Evolutionary conservation across 192 early-diverging fungal species (phyloP), one percentile per base, ranked within the genome.

Genomic region (Coemansia nantahalensis): DNA sequence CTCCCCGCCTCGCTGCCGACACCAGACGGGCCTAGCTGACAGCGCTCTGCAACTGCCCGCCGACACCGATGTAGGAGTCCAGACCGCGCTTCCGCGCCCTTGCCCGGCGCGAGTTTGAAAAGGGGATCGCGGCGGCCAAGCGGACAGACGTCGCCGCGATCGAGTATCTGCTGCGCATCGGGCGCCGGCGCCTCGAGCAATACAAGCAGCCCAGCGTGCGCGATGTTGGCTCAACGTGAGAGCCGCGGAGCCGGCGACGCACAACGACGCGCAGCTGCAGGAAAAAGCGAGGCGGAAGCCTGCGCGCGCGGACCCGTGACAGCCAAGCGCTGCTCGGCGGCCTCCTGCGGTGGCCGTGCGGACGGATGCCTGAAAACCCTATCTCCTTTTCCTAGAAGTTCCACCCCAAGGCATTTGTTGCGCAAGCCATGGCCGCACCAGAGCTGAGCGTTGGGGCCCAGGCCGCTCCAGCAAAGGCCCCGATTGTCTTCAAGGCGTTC

Each of bases 131-230:
- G 24, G 41, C 55, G 24, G 46, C 85, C 9, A 74, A 68, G 21
- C 80, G 77, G 51, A 65, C 70, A 4, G 86, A 88, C 44, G 84
- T 86, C 61, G 55, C 79, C 12, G 82, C 86, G 3, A 86, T 86
- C 21, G 86, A 88, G 58, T 83, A 86, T 39, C 68, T 88, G 52
- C 65, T 88, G 39, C 70, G 86, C 23, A 72, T 73, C 24, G 86
- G 86, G 9, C 78, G 79, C 22, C 69, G 81, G 18, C 82, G 85
- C 45, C 59, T 88, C 33, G 78, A 86, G 39, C 75, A 77, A 21
- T 88, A 86, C 52, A 66, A 62, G 52, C 59, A 79, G 13, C 80
- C 82, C 10, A 80, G 78, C 41, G 82, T 88, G 42, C 68, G 74
- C 55, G 84, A 86, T 55, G 74, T 88, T 4, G 17, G 33, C 34